Base-by-base conservation (phyloP, 441 rosid species). In the Adansonia madagascariensis region DNA sequence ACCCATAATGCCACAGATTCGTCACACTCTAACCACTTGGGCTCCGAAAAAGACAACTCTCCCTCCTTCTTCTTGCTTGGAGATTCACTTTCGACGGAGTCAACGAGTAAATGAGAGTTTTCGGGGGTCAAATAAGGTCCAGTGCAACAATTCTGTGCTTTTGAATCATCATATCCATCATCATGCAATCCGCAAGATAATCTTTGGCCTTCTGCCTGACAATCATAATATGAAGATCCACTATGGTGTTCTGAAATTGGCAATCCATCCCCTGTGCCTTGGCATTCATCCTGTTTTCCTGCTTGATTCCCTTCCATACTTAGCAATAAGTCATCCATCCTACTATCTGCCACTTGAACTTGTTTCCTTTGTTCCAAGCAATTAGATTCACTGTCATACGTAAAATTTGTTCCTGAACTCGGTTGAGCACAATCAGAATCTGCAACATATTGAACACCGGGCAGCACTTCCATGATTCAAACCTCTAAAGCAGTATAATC, bases 1-100 rank as follows among this genome's bases (percentile, higher is more conserved):
- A 97, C 99, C 99, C 99, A 97, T 56, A 94, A 79, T 77, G 99
- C 98, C 82, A 90, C 86, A 71, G 98, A 85, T 83, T 91, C 95
- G 82, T 94, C 98, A 75, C 78, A 83, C 80, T 89, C 92, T 24
- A 94, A 83, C 98, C 98, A 92, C 82, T 88, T 88, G 22, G 97
- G 91, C 75, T 91, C 96, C 20, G 87, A 79, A 83, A 85, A 82
- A 66, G 90, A 86, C 22, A 81, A 80, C 47, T 88, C 96, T 75
- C 85, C 92, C 50, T 90, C 92, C 76, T 78, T 85, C 60, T 60
- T 85, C 76, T 86, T 84, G 82, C 77, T 84, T 62, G 87, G 85
- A 59, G 82, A 55, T 73, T 88, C 90, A 44, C 84, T 81, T 85
- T 84, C 90, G 75, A 85, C 83, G 44, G 89, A 82, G 69, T 86